These are phyloP conservation scores for Cymodocea nodosa DNA, from an alignment of 116 monocot genomes.

Conservation along the genomic window DNA sequence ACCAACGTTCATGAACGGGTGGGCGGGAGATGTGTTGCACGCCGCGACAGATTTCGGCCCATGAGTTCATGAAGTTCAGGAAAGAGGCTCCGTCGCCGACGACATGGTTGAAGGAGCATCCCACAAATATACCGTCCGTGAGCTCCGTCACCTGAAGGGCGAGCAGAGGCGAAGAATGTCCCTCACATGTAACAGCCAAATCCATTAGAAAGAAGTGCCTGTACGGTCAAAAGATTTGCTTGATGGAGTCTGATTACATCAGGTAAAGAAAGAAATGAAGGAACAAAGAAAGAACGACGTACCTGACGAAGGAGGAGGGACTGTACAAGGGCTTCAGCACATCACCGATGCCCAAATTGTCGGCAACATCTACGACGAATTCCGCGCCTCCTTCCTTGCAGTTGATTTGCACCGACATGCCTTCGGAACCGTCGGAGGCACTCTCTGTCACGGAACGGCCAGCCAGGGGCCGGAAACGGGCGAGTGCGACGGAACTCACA, in stretches of 20 bases:
- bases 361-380: conserved; percentile 23
- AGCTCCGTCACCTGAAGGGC: conserved; percentile 46
- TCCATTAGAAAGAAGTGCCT: conserved; percentile 25
- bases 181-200: conserved; percentile 34
- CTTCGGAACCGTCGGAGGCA: neutral
- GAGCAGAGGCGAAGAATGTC: conserved; percentile 20
- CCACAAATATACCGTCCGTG: conserved; percentile 56
- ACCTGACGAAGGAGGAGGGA: conserved; percentile 11
- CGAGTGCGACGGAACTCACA: conserved; percentile 13
- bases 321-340: conserved; percentile 19
- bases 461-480: conserved; percentile 29
- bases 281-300: neutral
- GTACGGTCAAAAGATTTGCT: neutral
- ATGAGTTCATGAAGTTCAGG: conserved; percentile 44
- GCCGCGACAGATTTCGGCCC: conserved; percentile 44
- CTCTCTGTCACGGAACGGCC: conserved; percentile 21
- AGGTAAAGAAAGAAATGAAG: neutral
- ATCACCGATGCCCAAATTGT: conserved; percentile 12
- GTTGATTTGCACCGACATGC: conserved; percentile 12
- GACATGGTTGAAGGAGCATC: conserved; percentile 61
- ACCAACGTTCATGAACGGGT: conserved; percentile 46
- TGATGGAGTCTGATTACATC: neutral
- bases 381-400: conserved; percentile 30
- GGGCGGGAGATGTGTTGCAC: conserved; percentile 11
- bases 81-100: conserved; percentile 45